A percentile compares a stretch with the other conserved stretches of the same genome.
phyloP scores from a whole-genome alignment of 2,329 filamentous ascomycete genomes.

The Cladophialophora yegresii region DNA sequence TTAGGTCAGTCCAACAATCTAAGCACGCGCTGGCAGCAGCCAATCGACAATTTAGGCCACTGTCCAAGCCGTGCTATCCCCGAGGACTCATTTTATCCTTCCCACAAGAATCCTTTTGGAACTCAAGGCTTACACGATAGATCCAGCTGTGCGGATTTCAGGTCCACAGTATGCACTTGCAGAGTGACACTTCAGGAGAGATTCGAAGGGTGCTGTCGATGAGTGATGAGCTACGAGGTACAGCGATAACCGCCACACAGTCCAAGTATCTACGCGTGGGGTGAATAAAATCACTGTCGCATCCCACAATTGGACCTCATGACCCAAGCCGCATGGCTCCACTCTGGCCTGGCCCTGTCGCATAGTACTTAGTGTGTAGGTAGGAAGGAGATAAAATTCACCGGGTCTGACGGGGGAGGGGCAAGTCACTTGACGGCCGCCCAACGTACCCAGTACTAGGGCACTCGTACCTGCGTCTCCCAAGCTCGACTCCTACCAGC shows the following conservation, averaged over 20 bases:
- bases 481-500: not conserved
- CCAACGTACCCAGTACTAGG: not conserved
- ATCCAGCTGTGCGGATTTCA: not conserved
- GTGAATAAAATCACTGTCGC: not conserved
- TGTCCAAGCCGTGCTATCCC: constrained; percentile 9
- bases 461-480: not conserved
- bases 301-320: not conserved
- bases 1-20: constrained; percentile 13
- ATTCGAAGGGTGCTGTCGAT: not conserved
- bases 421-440: not conserved
- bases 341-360: not conserved
- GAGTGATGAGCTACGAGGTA: not conserved
- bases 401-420: constrained; percentile 9
- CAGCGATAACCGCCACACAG: not conserved
- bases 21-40: not conserved
- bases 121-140: not conserved
- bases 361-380: no score
- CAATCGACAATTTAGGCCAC: not conserved
- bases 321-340: not conserved
- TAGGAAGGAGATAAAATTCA: not conserved
- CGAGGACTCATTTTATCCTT: not conserved
- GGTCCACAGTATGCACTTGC: not conserved
- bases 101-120: not conserved
- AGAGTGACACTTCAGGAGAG: not conserved
- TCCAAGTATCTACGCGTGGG: not conserved